Evolutionary conservation across 2,329 filamentous ascomycete species (phyloP).

Genomic region (Colletotrichum sp.): DNA sequence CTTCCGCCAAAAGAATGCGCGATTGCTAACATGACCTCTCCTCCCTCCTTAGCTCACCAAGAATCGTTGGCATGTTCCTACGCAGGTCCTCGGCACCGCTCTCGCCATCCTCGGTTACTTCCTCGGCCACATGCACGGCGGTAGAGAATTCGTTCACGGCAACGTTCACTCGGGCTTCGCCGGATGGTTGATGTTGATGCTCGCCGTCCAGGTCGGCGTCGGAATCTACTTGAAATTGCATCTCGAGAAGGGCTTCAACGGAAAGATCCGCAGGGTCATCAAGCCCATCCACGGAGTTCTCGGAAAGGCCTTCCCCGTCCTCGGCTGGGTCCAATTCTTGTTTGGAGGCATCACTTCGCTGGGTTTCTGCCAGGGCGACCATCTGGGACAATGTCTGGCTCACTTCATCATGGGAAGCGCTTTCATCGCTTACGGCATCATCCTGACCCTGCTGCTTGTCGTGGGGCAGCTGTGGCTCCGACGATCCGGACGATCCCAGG

Average conservation of each 20-base stretch:
- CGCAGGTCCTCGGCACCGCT: constrained; percentile 76
- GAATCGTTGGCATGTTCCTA: constrained; percentile 92
- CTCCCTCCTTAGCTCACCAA: constrained; percentile 71
- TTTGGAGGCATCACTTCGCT: constrained; percentile 93
- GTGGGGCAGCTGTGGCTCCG: constrained; percentile 89
- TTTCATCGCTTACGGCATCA: constrained; percentile 91
- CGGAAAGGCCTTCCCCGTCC: constrained; percentile 85
- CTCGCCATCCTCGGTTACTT: constrained; percentile 87
- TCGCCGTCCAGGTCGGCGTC: constrained; percentile 77
- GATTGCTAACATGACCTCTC: constrained; percentile 9
- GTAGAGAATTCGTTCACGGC: constrained; percentile 76
- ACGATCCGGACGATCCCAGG: constrained; percentile 84
- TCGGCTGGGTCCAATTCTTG: constrained; percentile 92
- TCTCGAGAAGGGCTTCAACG: constrained; percentile 83
- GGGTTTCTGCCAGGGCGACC: constrained; percentile 92
- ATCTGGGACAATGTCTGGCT: constrained; percentile 89
- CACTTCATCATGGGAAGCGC: constrained; percentile 99
- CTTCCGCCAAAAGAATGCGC: background rate
- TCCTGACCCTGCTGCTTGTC: constrained; percentile 84
- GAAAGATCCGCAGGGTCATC: constrained; percentile 74
- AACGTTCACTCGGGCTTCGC: constrained; percentile 88
- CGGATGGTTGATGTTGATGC: constrained; percentile 78
- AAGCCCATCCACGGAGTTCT: constrained; percentile 79
- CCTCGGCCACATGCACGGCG: constrained; percentile 88
- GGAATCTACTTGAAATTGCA: constrained; percentile 91